A percentile compares a stretch with the other conserved stretches of the same genome.
Evolutionary conservation across 352 stramenopile species (phyloP).

Genomic region (Globisporangium iwayamae): DNA sequence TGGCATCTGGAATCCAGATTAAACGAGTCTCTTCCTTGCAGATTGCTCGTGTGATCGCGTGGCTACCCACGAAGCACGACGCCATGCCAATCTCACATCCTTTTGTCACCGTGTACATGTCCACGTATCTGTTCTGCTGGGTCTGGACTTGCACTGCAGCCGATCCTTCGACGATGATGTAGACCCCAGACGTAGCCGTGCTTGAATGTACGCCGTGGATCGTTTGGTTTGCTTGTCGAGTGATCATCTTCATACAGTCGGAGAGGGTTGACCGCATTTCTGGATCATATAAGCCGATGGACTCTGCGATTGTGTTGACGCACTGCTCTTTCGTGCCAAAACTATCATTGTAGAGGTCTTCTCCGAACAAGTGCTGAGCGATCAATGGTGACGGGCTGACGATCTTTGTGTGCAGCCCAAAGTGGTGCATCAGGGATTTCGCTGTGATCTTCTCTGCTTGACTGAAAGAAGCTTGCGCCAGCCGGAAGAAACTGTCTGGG

Average conservation of each 20-base stretch:
- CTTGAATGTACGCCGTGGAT: slow-evolving; percentile 14
- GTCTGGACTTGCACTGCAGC: slow-evolving; percentile 53
- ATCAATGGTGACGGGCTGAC: slow-evolving; percentile 33
- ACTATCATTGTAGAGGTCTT: slow-evolving; percentile 1
- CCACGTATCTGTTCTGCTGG: slow-evolving; percentile 30
- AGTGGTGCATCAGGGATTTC: slow-evolving; percentile 80
- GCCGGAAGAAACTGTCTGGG: slow-evolving; percentile 69
- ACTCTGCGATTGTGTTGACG: slow-evolving; percentile 33
- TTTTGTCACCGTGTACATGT: slow-evolving; percentile 47
- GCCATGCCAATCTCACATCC: slow-evolving; percentile 71
- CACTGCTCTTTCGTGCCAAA: slow-evolving; percentile 21
- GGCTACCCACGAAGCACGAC: slow-evolving; percentile 59
- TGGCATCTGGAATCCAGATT: slow-evolving; percentile 49
- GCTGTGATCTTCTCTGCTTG: slow-evolving; percentile 83
- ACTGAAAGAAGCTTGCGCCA: slow-evolving; percentile 67
- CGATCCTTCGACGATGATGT: slow-evolving; percentile 56
- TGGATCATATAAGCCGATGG: slow-evolving; percentile 43
- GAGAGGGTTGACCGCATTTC: slow-evolving; percentile 31
- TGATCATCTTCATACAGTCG: slow-evolving; percentile 31
- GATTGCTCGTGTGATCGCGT: slow-evolving; percentile 37
- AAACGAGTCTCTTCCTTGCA: slow-evolving; percentile 45
- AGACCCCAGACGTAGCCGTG: slow-evolving; percentile 25
- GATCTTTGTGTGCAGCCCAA: slow-evolving; percentile 55
- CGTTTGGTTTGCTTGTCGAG: slow-evolving; percentile 24
- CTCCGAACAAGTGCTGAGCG: slow-evolving; percentile 20